phyloP scores from a whole-genome alignment of 305 asterid genomes.

The Fraxinus latifolia region DNA sequence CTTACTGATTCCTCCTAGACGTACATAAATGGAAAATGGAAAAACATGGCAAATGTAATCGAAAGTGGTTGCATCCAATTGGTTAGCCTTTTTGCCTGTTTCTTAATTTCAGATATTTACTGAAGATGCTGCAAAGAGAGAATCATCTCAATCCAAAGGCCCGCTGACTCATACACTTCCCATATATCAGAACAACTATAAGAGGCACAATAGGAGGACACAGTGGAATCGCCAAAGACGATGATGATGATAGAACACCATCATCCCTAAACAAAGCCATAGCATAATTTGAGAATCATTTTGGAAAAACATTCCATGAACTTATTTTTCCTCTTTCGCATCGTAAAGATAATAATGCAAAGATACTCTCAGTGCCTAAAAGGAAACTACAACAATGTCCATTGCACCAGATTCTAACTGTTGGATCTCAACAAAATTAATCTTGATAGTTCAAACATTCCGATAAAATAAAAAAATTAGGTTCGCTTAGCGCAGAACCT shows the following conservation, averaged over 20 bases:
- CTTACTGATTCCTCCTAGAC: too few species aligned
- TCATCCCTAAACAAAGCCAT: too few species aligned
- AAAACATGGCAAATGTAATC: too few species aligned
- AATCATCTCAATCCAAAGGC: neutral
- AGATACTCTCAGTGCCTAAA: neutral
- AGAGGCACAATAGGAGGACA: neutral
- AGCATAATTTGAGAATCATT: too few species aligned
- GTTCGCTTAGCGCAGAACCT: neutral
- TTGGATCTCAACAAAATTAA: too few species aligned
- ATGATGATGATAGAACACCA: neutral
- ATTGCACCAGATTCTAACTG: neutral
- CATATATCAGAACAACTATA: neutral
- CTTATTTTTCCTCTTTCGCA: too few species aligned
- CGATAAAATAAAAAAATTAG: neutral
- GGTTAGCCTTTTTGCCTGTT: too few species aligned
- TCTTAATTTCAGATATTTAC: too few species aligned
- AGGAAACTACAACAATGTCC: neutral
- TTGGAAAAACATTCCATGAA: too few species aligned
- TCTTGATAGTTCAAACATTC: neutral
- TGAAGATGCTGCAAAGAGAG: too few species aligned
- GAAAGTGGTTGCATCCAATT: neutral
- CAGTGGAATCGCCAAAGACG: neutral
- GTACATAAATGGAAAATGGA: too few species aligned
- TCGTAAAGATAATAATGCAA: neutral
- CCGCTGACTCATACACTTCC: neutral